Percentiles rank a stretch among this genome's conserved stretches.
These are phyloP conservation scores for Pestalotiopsis sp. DNA, from an alignment of 2,329 filamentous ascomycete genomes.

Conservation along the genomic window DNA sequence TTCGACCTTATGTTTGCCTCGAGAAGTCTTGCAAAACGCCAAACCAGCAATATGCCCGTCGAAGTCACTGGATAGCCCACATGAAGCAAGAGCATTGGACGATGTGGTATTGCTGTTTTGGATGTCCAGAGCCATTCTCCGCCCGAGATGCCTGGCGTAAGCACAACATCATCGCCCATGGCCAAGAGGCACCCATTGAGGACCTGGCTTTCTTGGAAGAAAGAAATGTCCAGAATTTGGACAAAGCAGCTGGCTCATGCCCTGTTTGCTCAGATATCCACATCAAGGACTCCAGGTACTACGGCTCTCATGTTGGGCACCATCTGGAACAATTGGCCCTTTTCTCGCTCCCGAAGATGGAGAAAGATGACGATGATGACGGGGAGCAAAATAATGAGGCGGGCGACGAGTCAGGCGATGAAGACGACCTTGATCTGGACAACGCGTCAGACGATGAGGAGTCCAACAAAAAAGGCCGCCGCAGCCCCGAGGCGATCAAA, in stretches of 20 bases:
- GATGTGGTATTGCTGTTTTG: not conserved
- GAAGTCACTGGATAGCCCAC: not conserved
- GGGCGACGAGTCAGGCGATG: too few relatives aligned
- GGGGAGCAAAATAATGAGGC: too few relatives aligned
- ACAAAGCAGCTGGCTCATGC: not conserved
- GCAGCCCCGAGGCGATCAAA: not conserved
- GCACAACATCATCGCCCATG: not conserved
- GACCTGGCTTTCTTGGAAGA: not conserved
- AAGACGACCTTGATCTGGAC: too few relatives aligned
- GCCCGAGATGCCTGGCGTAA: not conserved
- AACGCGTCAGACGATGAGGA: too few relatives aligned
- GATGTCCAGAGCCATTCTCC: not conserved
- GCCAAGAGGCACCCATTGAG: not conserved
- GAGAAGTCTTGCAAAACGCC: not conserved
- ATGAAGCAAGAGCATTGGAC: not conserved
- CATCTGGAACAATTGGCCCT: not conserved
- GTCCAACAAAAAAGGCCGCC: not conserved
- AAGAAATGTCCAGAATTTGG: not conserved
- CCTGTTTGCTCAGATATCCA: not conserved
- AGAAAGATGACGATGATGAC: too few relatives aligned
- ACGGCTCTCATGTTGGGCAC: not conserved
- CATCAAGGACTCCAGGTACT: not conserved
- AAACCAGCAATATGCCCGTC: not conserved
- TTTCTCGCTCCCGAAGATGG: not conserved
- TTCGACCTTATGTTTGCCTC: not conserved